A percentile compares a stretch with the other conserved stretches of the same genome.
Evolutionary conservation across 768 basidiomycete species (phyloP).

Genomic region (Chalciporus piperatus): DNA sequence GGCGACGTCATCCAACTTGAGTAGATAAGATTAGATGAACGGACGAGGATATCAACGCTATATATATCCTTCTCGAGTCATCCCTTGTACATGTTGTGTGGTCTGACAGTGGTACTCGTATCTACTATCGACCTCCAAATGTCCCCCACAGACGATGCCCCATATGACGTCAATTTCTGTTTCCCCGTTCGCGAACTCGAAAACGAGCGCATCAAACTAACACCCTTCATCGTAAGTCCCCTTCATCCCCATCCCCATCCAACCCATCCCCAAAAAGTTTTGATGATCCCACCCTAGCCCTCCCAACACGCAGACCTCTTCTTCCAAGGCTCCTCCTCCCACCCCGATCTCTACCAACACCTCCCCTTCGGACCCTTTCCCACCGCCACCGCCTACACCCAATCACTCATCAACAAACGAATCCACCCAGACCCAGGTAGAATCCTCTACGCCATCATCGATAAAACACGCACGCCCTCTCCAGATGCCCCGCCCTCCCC

Average conservation of each 20-base stretch:
- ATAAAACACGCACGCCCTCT: conserved; percentile 37
- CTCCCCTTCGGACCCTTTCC: conserved; percentile 51
- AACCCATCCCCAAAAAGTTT: too few relatives aligned
- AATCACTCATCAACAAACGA: conserved; percentile 33
- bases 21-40: too few relatives aligned
- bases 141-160: not conserved
- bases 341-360: conserved; percentile 45
- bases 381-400: conserved; percentile 35
- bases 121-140: too few relatives aligned
- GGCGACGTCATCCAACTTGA: too few relatives aligned
- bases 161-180: conserved; percentile 45
- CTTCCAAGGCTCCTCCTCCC: conserved; percentile 29
- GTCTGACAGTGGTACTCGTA: too few relatives aligned
- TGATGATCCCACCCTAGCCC: too few relatives aligned
- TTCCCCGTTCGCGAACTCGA: conserved; percentile 47
- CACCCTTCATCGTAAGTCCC: conserved; percentile 50
- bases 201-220: conserved; percentile 46
- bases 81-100: too few relatives aligned
- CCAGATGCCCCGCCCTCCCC: not conserved
- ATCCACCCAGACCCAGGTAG: conserved; percentile 34
- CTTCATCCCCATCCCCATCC: too few relatives aligned
- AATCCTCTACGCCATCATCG: conserved; percentile 52
- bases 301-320: conserved; percentile 42
- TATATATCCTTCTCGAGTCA: too few relatives aligned
- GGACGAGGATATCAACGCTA: too few relatives aligned